Evolutionary conservation across 2,329 filamentous ascomycete species (phyloP), one percentile per base, ranked within the genome.

Genomic region (Trichoderma atrobrunneum): DNA sequence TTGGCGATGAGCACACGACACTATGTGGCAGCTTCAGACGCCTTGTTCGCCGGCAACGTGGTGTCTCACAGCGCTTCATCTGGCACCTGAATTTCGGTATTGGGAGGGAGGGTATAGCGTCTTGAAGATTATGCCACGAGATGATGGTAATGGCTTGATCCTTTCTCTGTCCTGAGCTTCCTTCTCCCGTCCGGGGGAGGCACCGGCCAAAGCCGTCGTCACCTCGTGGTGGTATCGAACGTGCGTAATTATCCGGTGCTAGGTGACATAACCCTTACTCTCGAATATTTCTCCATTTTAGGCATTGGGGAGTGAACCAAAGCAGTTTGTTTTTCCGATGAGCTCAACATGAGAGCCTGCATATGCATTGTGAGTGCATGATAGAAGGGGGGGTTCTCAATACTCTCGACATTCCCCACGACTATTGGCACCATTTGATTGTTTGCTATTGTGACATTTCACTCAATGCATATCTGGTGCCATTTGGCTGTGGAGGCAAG

Each of bases 101-200:
- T 11, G 39, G 39, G 54, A 63, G 16, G 32, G 24, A 68, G 39
- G 28, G 54, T 48, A 30, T 54, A 51, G 57, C 30, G 67, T 34
- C 12, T 70, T 61, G 67, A 51, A 36, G 67, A 56, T 39, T 71
- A 36, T 36, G 28, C 69, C 69, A 54, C n/a, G 57, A 36, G 66
- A 36, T 70, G n/a, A 34, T 36, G 57, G 48, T 24, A 34, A n/a
- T 54, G 61, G 66, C 66, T 61, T 34, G 57, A 70, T 70, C 66
- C 66, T 28, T 70, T 70, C 51, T 28, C 62, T 71, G 69, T 71
- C 69, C 69, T 71, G 62, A 71, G 69, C 69, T 71, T 30, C 62
- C 34, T 24, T 54, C 56, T 51, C 51, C 61, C 43, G 34, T 65
- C 69, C 21, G 61, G 51, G 67, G 69, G 51, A 36, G 62, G 32